Conservation (phyloP, 1,284 basidiomycete species). For the Microbotryum violaceum region DNA sequence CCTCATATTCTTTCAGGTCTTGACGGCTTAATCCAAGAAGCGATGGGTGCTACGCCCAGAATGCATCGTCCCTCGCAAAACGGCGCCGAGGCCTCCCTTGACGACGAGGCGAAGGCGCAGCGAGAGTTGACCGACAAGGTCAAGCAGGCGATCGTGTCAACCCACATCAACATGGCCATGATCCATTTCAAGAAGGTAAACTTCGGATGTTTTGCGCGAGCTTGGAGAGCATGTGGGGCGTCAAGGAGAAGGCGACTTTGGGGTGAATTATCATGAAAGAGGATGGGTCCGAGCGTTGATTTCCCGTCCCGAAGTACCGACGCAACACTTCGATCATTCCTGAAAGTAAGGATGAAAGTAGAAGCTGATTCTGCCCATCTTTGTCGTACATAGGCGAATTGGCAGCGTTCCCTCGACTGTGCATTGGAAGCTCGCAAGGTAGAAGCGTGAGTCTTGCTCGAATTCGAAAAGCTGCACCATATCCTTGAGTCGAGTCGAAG, state of each 20-base stretch:
- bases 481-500: too few species aligned
- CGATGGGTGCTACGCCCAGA: background rate
- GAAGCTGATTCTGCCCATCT: too few species aligned
- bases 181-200: too few species aligned
- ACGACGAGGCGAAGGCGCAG: background rate
- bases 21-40: background rate
- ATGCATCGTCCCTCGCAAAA: background rate
- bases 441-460: constrained; percentile 12
- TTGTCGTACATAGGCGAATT: background rate
- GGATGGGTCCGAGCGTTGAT: too few species aligned
- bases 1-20: background rate
- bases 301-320: too few species aligned
- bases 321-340: too few species aligned
- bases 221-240: too few species aligned
- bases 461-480: background rate
- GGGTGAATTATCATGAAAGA: too few species aligned
- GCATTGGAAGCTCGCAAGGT: constrained; percentile 12
- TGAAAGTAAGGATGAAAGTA: too few species aligned
- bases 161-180: constrained; percentile 10
- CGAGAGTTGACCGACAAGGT: background rate
- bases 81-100: background rate
- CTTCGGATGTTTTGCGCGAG: too few species aligned
- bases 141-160: constrained; percentile 8
- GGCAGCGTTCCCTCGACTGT: constrained; percentile 19
- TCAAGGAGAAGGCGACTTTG: too few species aligned